These are phyloP conservation scores for Exophiala dermatitidis DNA, from an alignment of 2,329 filamentous ascomycete species.

Conservation along the genomic window DNA sequence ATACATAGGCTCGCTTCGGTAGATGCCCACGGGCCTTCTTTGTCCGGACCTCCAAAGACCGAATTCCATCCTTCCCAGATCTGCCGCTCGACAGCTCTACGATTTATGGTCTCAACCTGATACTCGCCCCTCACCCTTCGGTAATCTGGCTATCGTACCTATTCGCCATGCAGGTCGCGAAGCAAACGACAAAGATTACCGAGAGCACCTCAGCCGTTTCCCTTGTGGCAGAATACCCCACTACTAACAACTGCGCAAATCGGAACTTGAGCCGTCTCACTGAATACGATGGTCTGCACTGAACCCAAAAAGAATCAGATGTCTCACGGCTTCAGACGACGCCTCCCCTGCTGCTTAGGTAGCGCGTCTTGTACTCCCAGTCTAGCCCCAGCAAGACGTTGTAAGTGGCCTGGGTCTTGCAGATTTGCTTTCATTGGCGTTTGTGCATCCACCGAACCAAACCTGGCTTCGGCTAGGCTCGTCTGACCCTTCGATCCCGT, in stretches of 20 bases:
- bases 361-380: not conserved
- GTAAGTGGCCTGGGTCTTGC: not conserved
- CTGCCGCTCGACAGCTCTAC: not conserved
- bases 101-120: slow-evolving; percentile 1
- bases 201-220: not conserved
- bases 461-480: not conserved
- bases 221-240: no score
- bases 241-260: not conserved
- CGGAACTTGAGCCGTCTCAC: not conserved
- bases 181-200: not conserved
- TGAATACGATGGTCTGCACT: not conserved
- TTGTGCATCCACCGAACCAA: not conserved
- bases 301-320: not conserved
- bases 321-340: slow-evolving; percentile 6
- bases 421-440: not conserved
- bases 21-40: not conserved
- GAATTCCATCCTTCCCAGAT: not conserved
- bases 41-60: not conserved
- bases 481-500: not conserved
- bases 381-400: not conserved
- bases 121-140: not conserved
- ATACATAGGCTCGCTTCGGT: not conserved
- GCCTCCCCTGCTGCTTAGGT: slow-evolving; percentile 1
- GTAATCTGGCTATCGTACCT: not conserved
- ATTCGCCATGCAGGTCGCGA: not conserved